phyloP scores from a whole-genome alignment of 2,329 filamentous ascomycete genomes.

The Phialocephala sp. region DNA sequence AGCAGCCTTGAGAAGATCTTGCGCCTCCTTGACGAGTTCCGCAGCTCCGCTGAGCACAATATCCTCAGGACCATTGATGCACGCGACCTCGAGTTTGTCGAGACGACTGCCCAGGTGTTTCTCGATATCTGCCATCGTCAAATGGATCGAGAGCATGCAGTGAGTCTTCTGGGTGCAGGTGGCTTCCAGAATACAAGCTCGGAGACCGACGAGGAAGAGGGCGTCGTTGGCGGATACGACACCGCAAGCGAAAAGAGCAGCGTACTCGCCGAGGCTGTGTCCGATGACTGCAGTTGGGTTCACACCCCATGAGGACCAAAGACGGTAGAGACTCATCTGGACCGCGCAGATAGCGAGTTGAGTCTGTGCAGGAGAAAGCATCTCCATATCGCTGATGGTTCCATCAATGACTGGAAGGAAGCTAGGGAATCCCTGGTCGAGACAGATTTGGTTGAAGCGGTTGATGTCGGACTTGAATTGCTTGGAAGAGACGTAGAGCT shows the following conservation, averaged over 20 bases:
- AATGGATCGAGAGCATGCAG: constrained; percentile 50
- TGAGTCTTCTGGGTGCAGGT: constrained; percentile 22
- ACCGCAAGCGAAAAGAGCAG: constrained; percentile 72
- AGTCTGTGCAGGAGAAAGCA: constrained; percentile 35
- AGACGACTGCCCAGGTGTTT: constrained; percentile 39
- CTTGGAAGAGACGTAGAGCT: constrained; percentile 55
- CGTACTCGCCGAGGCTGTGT: constrained; percentile 75
- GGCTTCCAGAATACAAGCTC: constrained; percentile 52
- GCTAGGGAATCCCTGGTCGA: constrained; percentile 17
- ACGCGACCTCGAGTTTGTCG: constrained; percentile 58
- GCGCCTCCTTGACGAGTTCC: constrained; percentile 56
- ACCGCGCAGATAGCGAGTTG: constrained; percentile 59
- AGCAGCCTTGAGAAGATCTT: constrained; percentile 50
- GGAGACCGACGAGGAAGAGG: constrained; percentile 72
- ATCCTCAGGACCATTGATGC: constrained; percentile 75
- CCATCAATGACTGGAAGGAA: constrained; percentile 7
- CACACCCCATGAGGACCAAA: constrained; percentile 62
- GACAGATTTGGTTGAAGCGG: constrained; percentile 14
- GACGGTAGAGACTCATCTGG: constrained; percentile 59
- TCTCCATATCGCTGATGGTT: background rate
- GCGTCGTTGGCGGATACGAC: constrained; percentile 74
- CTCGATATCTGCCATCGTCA: constrained; percentile 43
- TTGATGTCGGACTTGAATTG: constrained; percentile 38
- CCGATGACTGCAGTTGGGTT: constrained; percentile 60
- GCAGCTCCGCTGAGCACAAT: constrained; percentile 70